Percentiles rank a stretch among this genome's conserved stretches.
Evolutionary conservation across 345 rosid species (phyloP).

Genomic region (Pistacia vera): DNA sequence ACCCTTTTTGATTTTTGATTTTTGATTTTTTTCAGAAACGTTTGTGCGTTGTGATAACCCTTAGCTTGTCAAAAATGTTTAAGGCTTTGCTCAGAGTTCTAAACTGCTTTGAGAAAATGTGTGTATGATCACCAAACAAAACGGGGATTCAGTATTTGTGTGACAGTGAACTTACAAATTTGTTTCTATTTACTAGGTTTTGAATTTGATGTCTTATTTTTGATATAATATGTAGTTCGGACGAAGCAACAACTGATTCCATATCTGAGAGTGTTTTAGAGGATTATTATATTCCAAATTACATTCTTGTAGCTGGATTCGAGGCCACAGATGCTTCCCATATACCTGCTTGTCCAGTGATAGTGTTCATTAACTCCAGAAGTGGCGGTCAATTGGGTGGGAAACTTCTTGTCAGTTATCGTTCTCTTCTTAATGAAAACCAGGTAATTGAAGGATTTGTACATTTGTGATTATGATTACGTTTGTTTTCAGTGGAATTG

Average conservation of each 20-base stretch:
- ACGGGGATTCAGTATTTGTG: not conserved
- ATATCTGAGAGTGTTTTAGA: constrained; percentile 14
- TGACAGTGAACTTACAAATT: not conserved
- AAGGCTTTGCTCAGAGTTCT: not conserved
- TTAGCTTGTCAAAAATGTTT: not conserved
- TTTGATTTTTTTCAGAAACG: not conserved
- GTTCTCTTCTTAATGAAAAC: constrained; percentile 51
- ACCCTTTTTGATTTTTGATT: not conserved
- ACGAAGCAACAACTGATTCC: not conserved
- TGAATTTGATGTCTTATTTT: constrained; percentile 1
- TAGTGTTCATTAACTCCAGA: constrained; percentile 67
- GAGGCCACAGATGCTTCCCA: constrained; percentile 8
- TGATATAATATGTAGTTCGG: constrained; percentile 23
- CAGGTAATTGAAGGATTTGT: constrained; percentile 38
- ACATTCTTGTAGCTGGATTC: constrained; percentile 42
- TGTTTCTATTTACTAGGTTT: not conserved
- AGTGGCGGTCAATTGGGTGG: constrained; percentile 83
- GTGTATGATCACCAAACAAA: not conserved
- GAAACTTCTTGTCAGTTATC: constrained; percentile 56
- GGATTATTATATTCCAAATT: constrained; percentile 48
- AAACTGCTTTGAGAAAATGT: not conserved
- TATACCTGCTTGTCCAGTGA: constrained; percentile 54
- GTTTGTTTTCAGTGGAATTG: not conserved
- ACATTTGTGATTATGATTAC: not conserved
- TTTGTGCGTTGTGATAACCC: too few species aligned